Evolutionary conservation across 78 protist species (phyloP), one percentile per base, ranked within the genome.

Genomic region (Capsaspora owczarzaki): DNA sequence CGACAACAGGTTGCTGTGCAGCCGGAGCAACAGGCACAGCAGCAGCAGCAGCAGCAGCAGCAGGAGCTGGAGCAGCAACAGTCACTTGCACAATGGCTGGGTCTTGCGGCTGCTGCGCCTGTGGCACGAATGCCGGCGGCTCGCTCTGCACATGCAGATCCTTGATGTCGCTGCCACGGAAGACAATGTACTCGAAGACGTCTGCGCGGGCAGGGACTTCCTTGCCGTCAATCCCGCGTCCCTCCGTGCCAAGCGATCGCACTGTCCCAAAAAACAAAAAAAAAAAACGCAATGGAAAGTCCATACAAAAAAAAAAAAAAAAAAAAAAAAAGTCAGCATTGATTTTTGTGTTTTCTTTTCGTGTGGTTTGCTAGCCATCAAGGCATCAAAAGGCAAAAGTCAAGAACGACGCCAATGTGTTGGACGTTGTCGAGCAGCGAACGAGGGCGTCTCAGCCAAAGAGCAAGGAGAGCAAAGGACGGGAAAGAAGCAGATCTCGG

Each of bases 241-340:
- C 66, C 66, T 56, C 66, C 33, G 66, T 56, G n/a, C 66, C 66
- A 56, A 56, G 25, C 66, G 66, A 56, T 10, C 66, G 66, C 66
- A 56, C 66, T 56, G 66, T 29, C 33, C 66, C 25, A 56, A 25
- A 6, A 16, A 56, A 5, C 51, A 46, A 12, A 14, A 12, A 12
- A 46, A 46, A 46, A 46, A 12, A 46, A 12, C 5, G 51, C n/a
- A n/a, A n/a, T n/a, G n/a, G n/a, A n/a, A n/a, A n/a, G n/a, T n/a
- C 16, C 56, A 49, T 16, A 49, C 56, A 49, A 49, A 49, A 49
- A 10, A 10, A 20, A 49, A 49, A 10, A 49, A 49, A 20, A 49
- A 20, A 10, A 49, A 16, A 49, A 16, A 16, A 49, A 10, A 16
- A 20, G 56, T 16, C 56, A 49, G 56, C 56, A 16, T 10, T 20